These are phyloP conservation scores for Astrocystis sublimbata DNA, from an alignment of 495 filamentous ascomycete genomes.

Conservation along the genomic window DNA sequence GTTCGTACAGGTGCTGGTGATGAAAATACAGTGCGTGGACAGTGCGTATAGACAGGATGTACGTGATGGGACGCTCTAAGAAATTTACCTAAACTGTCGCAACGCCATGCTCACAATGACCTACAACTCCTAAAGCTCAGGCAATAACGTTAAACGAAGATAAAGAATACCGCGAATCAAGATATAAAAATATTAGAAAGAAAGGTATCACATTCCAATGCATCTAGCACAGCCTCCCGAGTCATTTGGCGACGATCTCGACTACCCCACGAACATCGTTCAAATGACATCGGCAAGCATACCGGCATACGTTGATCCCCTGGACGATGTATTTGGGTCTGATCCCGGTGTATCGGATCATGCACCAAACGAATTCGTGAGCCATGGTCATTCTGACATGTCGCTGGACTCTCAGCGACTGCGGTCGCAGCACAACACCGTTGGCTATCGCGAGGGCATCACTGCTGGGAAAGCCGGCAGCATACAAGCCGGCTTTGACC, in stretches of 20 bases:
- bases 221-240: slow-evolving; percentile 10
- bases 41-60: neutral
- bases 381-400: neutral
- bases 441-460: slow-evolving; percentile 91
- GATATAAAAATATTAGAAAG: neutral
- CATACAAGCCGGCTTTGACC: slow-evolving; percentile 85
- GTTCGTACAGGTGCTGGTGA: neutral
- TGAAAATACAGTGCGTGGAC: neutral
- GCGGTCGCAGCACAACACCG: slow-evolving; percentile 70
- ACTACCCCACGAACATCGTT: neutral
- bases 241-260: slow-evolving; percentile 9
- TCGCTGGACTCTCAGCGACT: slow-evolving; percentile 46
- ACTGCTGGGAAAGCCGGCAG: slow-evolving; percentile 64
- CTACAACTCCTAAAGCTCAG: neutral
- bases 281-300: neutral
- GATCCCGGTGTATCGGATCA: neutral
- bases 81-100: neutral
- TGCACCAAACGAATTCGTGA: neutral
- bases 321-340: slow-evolving; percentile 16
- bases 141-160: neutral
- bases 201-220: neutral
- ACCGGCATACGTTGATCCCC: neutral
- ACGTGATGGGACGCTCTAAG: neutral
- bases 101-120: neutral
- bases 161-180: neutral